Evolutionary conservation across 2,329 filamentous ascomycete genomes (phyloP).

Genomic region (Hypoxylon sp.): DNA sequence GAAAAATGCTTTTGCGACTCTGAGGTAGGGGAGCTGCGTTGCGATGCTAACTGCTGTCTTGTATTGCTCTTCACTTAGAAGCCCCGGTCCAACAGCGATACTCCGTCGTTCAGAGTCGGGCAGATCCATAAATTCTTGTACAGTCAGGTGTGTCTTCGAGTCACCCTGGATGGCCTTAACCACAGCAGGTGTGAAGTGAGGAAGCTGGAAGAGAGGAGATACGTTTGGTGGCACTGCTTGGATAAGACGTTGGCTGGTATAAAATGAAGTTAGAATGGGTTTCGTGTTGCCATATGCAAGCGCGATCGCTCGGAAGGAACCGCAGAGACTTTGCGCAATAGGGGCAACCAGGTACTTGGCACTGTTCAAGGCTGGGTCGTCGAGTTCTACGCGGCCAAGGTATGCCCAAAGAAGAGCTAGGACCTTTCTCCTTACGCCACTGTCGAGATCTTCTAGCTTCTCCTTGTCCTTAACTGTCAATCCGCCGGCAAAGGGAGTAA

Average conservation of each 20-base stretch:
- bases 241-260: conserved; percentile 86
- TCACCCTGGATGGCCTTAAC: conserved; percentile 80
- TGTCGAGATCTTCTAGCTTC: conserved; percentile 84
- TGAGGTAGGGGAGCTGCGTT: conserved; percentile 85
- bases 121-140: conserved; percentile 91
- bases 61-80: conserved; percentile 84
- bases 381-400: conserved; percentile 87
- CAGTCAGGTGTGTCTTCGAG: conserved; percentile 79
- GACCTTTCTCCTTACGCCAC: conserved; percentile 85
- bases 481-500: conserved; percentile 67
- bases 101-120: conserved; percentile 81
- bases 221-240: conserved; percentile 88
- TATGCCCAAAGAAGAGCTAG: conserved; percentile 96
- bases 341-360: conserved; percentile 93
- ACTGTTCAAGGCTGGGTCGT: conserved; percentile 81
- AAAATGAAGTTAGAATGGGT: conserved; percentile 86
- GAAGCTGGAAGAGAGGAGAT: conserved; percentile 92
- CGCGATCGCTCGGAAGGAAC: conserved; percentile 88
- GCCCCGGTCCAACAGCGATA: conserved; percentile 77
- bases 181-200: conserved; percentile 81
- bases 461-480: conserved; percentile 81
- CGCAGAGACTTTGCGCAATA: conserved; percentile 86
- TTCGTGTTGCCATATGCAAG: conserved; percentile 88
- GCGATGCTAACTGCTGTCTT: conserved; percentile 81
- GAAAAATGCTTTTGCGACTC: conserved; percentile 95